Percentiles rank a stretch among this genome's conserved stretches.
These are phyloP conservation scores for Lasiodiplodia hormozganensis DNA, from an alignment of 2,329 filamentous ascomycete species.

Conservation along the genomic window DNA sequence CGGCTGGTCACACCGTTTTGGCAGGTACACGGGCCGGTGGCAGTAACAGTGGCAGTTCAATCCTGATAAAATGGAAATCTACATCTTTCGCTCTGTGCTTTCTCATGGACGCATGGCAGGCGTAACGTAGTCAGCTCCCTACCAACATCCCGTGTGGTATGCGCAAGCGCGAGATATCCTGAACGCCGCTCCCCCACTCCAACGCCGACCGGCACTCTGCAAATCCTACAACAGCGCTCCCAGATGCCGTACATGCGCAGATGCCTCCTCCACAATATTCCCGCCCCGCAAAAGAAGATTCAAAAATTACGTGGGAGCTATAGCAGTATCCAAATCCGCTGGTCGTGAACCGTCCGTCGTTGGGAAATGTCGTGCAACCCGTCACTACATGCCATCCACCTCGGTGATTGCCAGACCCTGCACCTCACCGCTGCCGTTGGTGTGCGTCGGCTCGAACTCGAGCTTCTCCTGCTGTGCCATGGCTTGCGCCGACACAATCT, in stretches of 20 bases:
- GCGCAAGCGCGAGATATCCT: conserved; percentile 1
- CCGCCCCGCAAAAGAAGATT: conserved; percentile 16
- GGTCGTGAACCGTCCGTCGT: conserved; percentile 5
- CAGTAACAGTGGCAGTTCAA: neutral
- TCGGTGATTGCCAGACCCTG: conserved; percentile 61
- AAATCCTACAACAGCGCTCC: conserved; percentile 28
- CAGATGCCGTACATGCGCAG: conserved; percentile 26
- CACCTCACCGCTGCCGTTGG: conserved; percentile 45
- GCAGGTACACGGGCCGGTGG: neutral
- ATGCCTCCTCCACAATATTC: conserved; percentile 17
- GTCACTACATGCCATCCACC: conserved; percentile 46
- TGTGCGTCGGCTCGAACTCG: conserved; percentile 55
- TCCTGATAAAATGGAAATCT: conserved; percentile 11
- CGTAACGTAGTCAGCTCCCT: neutral
- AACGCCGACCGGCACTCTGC: conserved; percentile 12
- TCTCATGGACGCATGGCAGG: conserved; percentile 20
- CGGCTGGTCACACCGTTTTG: neutral
- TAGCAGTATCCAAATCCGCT: conserved; percentile 23
- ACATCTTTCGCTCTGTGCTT: conserved; percentile 2
- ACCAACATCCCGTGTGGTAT: neutral
- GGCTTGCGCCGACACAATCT: conserved; percentile 96
- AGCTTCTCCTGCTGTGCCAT: conserved; percentile 93
- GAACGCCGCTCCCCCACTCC: conserved; percentile 17
- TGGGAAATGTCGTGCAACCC: conserved; percentile 7
- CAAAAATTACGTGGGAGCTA: conserved; percentile 28